A percentile compares a stretch with the other conserved stretches of the same genome.
Conservation (phyloP, 1,284 basidiomycete species). For the Pseudozyma tsukubaensis region DNA sequence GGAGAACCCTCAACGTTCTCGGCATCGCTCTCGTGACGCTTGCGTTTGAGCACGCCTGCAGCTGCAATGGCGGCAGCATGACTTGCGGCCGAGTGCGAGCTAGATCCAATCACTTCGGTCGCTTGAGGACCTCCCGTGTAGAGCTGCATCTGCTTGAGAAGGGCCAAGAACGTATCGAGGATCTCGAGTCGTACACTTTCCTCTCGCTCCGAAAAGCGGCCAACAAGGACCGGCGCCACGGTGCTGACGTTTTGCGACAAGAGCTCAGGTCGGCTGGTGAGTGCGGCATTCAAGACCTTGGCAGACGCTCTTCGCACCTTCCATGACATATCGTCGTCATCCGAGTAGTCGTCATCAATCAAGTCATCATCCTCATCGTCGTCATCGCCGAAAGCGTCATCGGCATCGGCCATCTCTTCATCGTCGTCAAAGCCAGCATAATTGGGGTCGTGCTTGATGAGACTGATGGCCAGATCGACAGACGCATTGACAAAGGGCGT, state of each 20-base stretch:
- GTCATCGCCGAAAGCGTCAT: slow-evolving; percentile 39
- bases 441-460: slow-evolving; percentile 96
- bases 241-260: slow-evolving; percentile 82
- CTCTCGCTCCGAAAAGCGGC: slow-evolving; percentile 92
- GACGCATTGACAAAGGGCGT: slow-evolving; percentile 79
- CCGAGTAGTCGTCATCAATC: slow-evolving; percentile 76
- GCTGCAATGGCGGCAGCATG: slow-evolving; percentile 44
- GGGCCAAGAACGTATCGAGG: slow-evolving; percentile 83
- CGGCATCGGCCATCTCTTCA: slow-evolving; percentile 72
- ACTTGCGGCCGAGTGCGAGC: slow-evolving; percentile 26
- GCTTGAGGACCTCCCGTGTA: slow-evolving; percentile 71
- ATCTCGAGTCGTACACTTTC: slow-evolving; percentile 94
- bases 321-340: slow-evolving; percentile 99
- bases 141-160: slow-evolving; percentile 80
- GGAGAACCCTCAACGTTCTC: slow-evolving; percentile 45
- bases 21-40: slow-evolving; percentile 58
- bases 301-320: slow-evolving; percentile 94
- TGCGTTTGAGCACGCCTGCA: slow-evolving; percentile 67
- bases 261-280: slow-evolving; percentile 87
- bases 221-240: slow-evolving; percentile 86
- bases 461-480: slow-evolving; percentile 78
- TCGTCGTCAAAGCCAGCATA: slow-evolving; percentile 86
- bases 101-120: slow-evolving; percentile 74
- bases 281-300: slow-evolving; percentile 85
- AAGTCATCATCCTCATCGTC: slow-evolving; percentile 74